phyloP scores from a whole-genome alignment of 805 yeast species.

The Kodamaea hsintzibuensis region DNA sequence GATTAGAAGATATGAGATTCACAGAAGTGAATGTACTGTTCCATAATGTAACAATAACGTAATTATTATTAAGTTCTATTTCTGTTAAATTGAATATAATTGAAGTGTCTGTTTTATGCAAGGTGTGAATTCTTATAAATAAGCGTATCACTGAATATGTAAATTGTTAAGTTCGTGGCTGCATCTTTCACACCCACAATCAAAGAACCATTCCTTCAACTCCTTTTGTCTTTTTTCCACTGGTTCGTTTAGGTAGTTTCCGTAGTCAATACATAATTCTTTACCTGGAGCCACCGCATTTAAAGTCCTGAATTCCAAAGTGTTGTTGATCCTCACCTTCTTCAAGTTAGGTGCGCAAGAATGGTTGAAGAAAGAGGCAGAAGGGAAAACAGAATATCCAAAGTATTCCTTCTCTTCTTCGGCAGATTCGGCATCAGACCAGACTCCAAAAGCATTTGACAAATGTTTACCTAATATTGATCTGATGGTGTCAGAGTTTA shows the following conservation, averaged over 20 bases:
- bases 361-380: slow-evolving; percentile 69
- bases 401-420: slow-evolving; percentile 53
- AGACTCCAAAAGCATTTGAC: slow-evolving; percentile 70
- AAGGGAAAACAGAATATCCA: slow-evolving; percentile 61
- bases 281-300: slow-evolving; percentile 42
- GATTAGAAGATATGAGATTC: too few species aligned
- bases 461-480: slow-evolving; percentile 57
- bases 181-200: slow-evolving; percentile 55
- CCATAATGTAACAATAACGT: too few species aligned
- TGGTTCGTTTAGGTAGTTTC: slow-evolving; percentile 46
- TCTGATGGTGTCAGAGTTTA: slow-evolving; percentile 44
- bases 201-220: slow-evolving; percentile 59
- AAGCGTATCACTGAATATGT: background rate
- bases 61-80: too few species aligned
- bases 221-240: slow-evolving; percentile 42
- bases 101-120: background rate
- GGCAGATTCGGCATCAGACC: slow-evolving; percentile 45
- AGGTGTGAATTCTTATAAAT: background rate
- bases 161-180: slow-evolving; percentile 14
- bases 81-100: too few species aligned
- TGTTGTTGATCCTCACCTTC: slow-evolving; percentile 42
- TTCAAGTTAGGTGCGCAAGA: slow-evolving; percentile 59
- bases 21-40: too few species aligned
- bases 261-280: slow-evolving; percentile 62
- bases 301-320: slow-evolving; percentile 44